Conservation (phyloP, 78 protist species). For the Tieghemostelium lacteum region DNA sequence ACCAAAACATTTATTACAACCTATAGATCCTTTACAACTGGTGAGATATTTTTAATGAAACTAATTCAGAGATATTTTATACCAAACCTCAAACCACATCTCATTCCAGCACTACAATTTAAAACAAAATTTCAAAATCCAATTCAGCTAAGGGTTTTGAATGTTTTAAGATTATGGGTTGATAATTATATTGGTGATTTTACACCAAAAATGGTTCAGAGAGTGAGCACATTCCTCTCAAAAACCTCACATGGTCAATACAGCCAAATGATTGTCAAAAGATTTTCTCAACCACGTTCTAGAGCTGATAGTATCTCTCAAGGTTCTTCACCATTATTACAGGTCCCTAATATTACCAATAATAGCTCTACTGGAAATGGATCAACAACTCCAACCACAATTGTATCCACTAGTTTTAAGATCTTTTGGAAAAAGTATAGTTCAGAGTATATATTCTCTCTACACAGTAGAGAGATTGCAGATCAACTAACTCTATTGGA, state of each 20-base stretch:
- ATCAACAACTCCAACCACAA: constrained; percentile 9
- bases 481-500: constrained; percentile 43
- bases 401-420: not conserved
- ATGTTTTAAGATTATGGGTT: constrained; percentile 42
- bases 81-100: constrained; percentile 11
- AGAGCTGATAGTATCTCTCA: too few relatives aligned
- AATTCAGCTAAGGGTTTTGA: constrained; percentile 47
- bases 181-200: constrained; percentile 34
- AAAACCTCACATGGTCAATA: constrained; percentile 44
- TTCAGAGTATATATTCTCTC: constrained; percentile 29
- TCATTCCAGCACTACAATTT: not conserved
- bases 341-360: not conserved
- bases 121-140: constrained; percentile 35
- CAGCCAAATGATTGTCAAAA: constrained; percentile 24
- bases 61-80: constrained; percentile 44
- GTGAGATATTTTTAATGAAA: constrained; percentile 18
- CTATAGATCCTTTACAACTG: constrained; percentile 39
- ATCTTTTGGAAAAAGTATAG: constrained; percentile 6
- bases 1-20: constrained; percentile 51
- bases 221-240: constrained; percentile 9
- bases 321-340: not conserved
- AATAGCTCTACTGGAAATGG: too few relatives aligned
- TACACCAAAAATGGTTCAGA: not conserved
- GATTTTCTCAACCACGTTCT: too few relatives aligned
- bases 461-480: constrained; percentile 7